Percentiles rank a stretch among this genome's conserved stretches.
These are phyloP conservation scores for Colletotrichum cordylinicola DNA, from an alignment of 2,329 filamentous ascomycete species.

Conservation along the genomic window DNA sequence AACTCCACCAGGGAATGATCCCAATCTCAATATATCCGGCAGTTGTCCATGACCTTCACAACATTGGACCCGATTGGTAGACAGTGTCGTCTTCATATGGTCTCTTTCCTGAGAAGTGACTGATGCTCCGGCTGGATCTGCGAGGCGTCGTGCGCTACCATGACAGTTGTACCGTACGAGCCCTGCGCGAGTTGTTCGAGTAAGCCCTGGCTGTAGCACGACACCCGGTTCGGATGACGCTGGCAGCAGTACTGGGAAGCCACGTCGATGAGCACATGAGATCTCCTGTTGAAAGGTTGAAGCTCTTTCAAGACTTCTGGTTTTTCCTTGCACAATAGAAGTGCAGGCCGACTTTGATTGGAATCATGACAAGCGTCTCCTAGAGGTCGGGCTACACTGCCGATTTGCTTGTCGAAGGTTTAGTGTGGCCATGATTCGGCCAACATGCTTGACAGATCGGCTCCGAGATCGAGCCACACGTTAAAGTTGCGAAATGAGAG, in stretches of 20 bases:
- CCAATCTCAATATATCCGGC: not conserved
- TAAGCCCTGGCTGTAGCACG: not conserved
- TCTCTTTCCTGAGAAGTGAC: not conserved
- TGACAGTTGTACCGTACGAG: not conserved
- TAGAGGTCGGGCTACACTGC: not conserved
- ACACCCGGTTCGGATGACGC: not conserved
- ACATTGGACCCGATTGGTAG: not conserved
- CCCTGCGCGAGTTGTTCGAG: not conserved
- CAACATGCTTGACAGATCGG: not conserved
- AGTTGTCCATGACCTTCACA: not conserved
- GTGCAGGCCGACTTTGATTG: not conserved
- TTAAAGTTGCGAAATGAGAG: not conserved
- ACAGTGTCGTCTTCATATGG: not conserved
- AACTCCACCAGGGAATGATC: not conserved
- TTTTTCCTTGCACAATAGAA: not conserved
- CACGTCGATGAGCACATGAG: not conserved
- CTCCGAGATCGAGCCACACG: not conserved
- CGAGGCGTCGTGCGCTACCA: too few species aligned
- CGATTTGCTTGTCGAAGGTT: not conserved
- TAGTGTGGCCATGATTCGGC: not conserved
- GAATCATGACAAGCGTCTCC: not conserved
- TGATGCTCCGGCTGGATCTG: slow-evolving; percentile 9
- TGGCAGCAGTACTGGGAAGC: not conserved
- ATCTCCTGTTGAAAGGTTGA: not conserved
- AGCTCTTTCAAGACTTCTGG: not conserved